Evolutionary conservation across 345 rosid species (phyloP).

Genomic region (Hibiscus tridactylites): DNA sequence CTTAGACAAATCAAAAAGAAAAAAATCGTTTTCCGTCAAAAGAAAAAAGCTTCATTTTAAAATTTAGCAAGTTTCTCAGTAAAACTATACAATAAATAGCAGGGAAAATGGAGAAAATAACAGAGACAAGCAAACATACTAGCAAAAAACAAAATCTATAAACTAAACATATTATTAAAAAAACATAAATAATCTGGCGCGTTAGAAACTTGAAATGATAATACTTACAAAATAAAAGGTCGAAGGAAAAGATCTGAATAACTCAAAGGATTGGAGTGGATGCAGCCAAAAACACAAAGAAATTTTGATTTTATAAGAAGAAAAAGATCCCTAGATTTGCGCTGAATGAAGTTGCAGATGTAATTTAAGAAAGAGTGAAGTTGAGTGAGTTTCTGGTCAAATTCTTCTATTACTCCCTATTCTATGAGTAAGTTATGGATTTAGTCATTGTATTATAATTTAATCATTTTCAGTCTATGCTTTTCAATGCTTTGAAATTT

Average conservation of each 20-base stretch:
- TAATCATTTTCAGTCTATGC: no score
- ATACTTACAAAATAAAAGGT: not conserved
- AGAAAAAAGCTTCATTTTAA: not conserved
- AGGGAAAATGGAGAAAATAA: not conserved
- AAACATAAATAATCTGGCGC: no score
- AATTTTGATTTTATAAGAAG: conserved; percentile 7
- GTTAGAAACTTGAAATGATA: not conserved
- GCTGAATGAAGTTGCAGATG: conserved; percentile 9
- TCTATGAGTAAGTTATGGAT: not conserved
- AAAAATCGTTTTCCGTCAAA: not conserved
- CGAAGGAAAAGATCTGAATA: not conserved
- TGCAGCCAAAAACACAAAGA: conserved; percentile 1
- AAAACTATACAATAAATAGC: not conserved
- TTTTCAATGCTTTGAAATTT: no score
- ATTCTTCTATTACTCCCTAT: no score
- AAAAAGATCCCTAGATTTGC: conserved; percentile 17
- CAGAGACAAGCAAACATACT: not conserved
- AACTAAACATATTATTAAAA: no score
- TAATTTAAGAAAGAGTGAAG: not conserved
- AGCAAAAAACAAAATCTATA: not conserved
- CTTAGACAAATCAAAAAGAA: not conserved
- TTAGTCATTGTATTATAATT: not conserved
- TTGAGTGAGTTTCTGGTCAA: not conserved
- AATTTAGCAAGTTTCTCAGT: not conserved
- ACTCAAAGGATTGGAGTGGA: not conserved